phyloP scores from a whole-genome alignment of 148 eudicot genomes.

The Silene conica region DNA sequence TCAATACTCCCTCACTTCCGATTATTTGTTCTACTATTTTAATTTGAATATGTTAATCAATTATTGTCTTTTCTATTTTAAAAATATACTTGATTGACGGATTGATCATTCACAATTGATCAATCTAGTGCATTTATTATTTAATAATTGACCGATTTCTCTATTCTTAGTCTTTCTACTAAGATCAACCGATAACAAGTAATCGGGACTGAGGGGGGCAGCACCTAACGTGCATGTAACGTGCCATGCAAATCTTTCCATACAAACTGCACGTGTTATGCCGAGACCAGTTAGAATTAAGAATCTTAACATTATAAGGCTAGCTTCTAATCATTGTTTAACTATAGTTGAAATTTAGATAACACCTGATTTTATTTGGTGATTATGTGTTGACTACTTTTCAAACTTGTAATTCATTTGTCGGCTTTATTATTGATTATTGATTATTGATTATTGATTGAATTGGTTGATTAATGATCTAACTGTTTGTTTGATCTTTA shows the following conservation, averaged over 20 bases:
- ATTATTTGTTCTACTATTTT: no score
- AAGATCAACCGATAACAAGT: no score
- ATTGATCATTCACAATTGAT: no score
- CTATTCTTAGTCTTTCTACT: no score
- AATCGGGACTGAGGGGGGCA: no score
- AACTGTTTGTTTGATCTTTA: not conserved
- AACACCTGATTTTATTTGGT: conserved; percentile 21
- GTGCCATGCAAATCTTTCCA: not conserved
- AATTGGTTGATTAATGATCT: not conserved
- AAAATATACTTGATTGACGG: no score
- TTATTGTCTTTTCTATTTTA: no score
- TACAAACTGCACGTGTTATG: not conserved
- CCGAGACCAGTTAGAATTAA: not conserved
- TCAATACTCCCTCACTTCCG: no score
- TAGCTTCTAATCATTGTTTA: not conserved
- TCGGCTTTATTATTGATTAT: not conserved
- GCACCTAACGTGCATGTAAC: not conserved
- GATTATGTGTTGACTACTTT: conserved; percentile 21
- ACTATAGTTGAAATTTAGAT: conserved; percentile 22
- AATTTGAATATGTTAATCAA: no score
- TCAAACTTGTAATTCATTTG: not conserved
- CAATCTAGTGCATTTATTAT: no score
- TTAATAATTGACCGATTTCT: no score
- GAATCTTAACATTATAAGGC: not conserved
- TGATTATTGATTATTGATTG: conserved; percentile 3